Percentiles rank a stretch among this genome's conserved stretches.
phyloP scores from a whole-genome alignment of 1,284 basidiomycete species.

The Peniophora sp. region DNA sequence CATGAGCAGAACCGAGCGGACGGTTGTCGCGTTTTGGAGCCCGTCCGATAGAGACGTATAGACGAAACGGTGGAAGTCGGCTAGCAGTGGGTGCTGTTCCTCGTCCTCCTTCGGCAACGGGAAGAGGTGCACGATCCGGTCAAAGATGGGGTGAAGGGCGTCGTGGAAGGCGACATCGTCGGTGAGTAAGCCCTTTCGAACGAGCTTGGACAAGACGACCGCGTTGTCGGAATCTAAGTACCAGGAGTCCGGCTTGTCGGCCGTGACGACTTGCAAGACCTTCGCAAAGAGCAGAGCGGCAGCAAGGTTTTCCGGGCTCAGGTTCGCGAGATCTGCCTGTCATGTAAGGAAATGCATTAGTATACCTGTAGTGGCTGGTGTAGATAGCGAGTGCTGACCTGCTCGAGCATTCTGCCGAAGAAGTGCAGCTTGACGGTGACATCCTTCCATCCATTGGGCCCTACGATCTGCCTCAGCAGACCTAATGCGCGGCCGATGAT shows the following conservation, averaged over 20 bases:
- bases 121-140: constrained; percentile 79
- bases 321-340: constrained; percentile 63
- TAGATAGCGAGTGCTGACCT: constrained; percentile 39
- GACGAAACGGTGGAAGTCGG: constrained; percentile 77
- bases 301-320: constrained; percentile 48
- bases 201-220: constrained; percentile 76
- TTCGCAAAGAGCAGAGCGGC: constrained; percentile 82
- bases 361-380: background rate
- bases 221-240: constrained; percentile 57
- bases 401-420: constrained; percentile 78
- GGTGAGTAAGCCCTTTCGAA: constrained; percentile 81
- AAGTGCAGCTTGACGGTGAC: constrained; percentile 89
- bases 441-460: constrained; percentile 85
- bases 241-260: constrained; percentile 85
- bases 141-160: constrained; percentile 77
- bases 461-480: constrained; percentile 78
- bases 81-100: constrained; percentile 54
- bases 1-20: constrained; percentile 82
- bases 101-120: constrained; percentile 80
- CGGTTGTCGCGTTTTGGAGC: constrained; percentile 62
- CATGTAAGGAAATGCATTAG: background rate
- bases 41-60: constrained; percentile 77
- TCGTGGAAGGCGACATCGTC: constrained; percentile 77
- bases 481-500: constrained; percentile 74
- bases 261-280: constrained; percentile 82